Base-by-base conservation (phyloP, 306 rosid genomes). In the Clitoria ternatea region DNA sequence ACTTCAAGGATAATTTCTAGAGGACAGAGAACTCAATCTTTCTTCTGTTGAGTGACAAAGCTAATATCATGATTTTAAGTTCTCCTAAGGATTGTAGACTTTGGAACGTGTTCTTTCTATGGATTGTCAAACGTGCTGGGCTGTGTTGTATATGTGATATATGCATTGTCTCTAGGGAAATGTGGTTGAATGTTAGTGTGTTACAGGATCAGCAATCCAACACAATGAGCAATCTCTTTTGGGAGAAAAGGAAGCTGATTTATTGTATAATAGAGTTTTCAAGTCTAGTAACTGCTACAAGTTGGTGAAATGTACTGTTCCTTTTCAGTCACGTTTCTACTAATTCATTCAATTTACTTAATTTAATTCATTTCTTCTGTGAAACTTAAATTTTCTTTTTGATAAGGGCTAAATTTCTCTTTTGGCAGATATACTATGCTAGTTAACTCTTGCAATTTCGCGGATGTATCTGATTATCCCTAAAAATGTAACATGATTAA, bases 11-110 rank as follows among this genome's bases (percentile, higher is more conserved):
- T 66, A 36, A 74, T 33, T 70, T 54, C 33, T 55, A 37, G 74
- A 72, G 76, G 79, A 56, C 71, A 73, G 62, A 77, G 72, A 77
- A 77, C 76, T 72, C 79, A 22, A 35, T 70, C 70, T 66, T 70
- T 67, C 67, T 35, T 72, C 64, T 66, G 54, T 75, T 65, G 67
- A 66, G 75, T 72, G 79, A 75, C 68, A 66, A 59, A 64, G 72
- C 77, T 79, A 66, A 61, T 65, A 60, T 75, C 79, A 44, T 71
- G 76, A 69, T 47, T 70, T 70, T 44, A 27, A 35, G 78, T 54
- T 80, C 71, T 70, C 72, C 71, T 29, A 32, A 65, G 78, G 74
- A 47, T 42, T 66, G 74, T 75, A 79, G 84, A 72, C 47, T 70
- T 61, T 45, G 54, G 33, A 71, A 61, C 36, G 12, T 61, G 74